Percentiles rank a stretch among this genome's conserved stretches.
Evolutionary conservation across 306 rosid species (phyloP).

Genomic region (Fragaria iinumae): DNA sequence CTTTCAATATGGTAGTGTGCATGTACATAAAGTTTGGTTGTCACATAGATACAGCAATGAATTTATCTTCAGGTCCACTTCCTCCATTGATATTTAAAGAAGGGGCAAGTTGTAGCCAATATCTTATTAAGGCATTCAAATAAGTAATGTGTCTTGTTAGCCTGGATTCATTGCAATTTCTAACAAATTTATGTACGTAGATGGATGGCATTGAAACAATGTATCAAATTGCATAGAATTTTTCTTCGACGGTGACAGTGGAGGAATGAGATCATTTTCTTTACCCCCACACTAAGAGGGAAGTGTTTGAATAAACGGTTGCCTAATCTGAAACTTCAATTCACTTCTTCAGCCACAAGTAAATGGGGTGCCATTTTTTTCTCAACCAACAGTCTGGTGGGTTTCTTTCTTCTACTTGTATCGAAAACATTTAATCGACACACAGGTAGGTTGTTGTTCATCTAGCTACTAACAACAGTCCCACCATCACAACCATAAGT

Average conservation of each 20-base stretch:
- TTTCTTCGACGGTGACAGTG: not conserved
- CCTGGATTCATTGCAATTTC: not conserved
- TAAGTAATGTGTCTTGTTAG: not conserved
- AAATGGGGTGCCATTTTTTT: not conserved
- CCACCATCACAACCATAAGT: not conserved
- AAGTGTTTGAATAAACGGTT: not conserved
- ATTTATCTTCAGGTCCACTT: not conserved
- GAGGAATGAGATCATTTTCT: not conserved
- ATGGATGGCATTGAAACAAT: not conserved
- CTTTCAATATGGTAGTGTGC: not conserved
- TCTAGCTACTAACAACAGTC: slow-evolving; percentile 3
- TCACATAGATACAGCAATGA: not conserved
- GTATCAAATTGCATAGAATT: not conserved
- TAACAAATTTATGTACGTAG: not conserved
- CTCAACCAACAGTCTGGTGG: not conserved
- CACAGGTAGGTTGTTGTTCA: not conserved
- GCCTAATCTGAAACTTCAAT: not conserved
- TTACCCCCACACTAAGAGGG: not conserved
- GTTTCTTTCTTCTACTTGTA: not conserved
- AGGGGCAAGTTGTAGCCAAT: not conserved
- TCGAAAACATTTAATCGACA: not conserved
- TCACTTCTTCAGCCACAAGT: not conserved
- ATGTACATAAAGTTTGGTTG: not conserved
- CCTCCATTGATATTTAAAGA: not conserved
- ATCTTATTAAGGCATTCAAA: not conserved